phyloP scores from a whole-genome alignment of 2,329 filamentous ascomycete genomes.

The Parastagonospora avenae region DNA sequence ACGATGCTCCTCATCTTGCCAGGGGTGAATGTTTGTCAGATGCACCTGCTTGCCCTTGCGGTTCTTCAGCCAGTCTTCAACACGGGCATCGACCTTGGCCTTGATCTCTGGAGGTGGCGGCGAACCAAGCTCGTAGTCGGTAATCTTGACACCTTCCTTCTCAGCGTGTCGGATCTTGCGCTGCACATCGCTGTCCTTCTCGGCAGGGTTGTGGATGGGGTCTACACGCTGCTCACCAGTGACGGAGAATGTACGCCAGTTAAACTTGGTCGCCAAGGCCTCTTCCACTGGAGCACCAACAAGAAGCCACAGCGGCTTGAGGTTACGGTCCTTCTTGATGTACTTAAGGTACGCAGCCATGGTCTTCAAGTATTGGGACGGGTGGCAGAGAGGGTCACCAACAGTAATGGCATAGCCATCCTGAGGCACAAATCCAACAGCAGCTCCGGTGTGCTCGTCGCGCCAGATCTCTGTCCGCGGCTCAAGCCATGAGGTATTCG shows the following conservation, averaged over 20 bases:
- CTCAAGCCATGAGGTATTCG: constrained; percentile 92
- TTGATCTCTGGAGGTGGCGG: constrained; percentile 69
- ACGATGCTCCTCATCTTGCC: constrained; percentile 81
- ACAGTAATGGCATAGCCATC: constrained; percentile 82
- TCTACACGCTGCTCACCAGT: constrained; percentile 88
- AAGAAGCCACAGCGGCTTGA: constrained; percentile 88
- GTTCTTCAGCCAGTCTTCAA: constrained; percentile 77
- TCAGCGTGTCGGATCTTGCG: constrained; percentile 82
- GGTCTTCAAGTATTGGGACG: constrained; percentile 74
- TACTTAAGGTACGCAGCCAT: constrained; percentile 76
- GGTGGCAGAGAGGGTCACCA: constrained; percentile 85
- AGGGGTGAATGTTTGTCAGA: constrained; percentile 85
- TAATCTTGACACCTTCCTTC: constrained; percentile 81
- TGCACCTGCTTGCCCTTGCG: constrained; percentile 89
- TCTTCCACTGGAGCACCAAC: constrained; percentile 80
- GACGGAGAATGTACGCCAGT: constrained; percentile 88
- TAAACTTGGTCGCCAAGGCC: constrained; percentile 77
- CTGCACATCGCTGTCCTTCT: constrained; percentile 68
- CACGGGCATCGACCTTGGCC: constrained; percentile 70
- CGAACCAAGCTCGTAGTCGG: constrained; percentile 70
- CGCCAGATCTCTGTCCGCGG: constrained; percentile 88
- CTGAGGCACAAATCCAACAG: constrained; percentile 79
- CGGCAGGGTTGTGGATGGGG: constrained; percentile 68
- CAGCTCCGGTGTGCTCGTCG: constrained; percentile 77
- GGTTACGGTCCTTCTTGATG: constrained; percentile 70